Conservation (phyloP, 2,329 filamentous ascomycete species). For the Colletotrichum kahawae region DNA sequence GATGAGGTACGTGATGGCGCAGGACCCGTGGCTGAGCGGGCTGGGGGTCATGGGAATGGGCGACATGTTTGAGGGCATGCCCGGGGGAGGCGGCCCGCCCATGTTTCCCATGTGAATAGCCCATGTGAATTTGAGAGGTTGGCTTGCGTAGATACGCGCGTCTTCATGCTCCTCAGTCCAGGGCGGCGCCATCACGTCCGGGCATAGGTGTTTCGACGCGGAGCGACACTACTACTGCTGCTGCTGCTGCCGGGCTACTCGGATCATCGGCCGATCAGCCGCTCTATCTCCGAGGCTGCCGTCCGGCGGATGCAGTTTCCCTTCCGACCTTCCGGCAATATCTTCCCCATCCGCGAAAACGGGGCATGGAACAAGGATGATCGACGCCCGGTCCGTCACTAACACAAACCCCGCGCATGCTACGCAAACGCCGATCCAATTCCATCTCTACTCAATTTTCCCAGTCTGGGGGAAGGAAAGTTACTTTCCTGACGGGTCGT, state of each 20-base stretch:
- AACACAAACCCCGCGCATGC: background rate
- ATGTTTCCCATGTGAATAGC: constrained; percentile 37
- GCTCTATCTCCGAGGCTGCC: background rate
- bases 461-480: background rate
- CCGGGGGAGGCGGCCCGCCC: constrained; percentile 28
- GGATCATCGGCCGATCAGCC: background rate
- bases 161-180: background rate
- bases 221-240: background rate
- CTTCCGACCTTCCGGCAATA: background rate
- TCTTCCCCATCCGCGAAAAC: background rate
- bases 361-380: background rate
- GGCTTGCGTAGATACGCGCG: background rate
- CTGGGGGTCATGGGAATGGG: constrained; percentile 29
- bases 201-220: background rate
- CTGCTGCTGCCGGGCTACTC: background rate
- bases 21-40: constrained; percentile 45
- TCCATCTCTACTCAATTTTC: background rate
- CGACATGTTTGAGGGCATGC: constrained; percentile 39
- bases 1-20: constrained; percentile 37
- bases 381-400: background rate
- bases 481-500: background rate
- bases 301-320: background rate
- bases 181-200: background rate
- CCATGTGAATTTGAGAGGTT: too few relatives aligned
- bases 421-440: background rate